These are phyloP conservation scores for Eimeria sp. DNA, from an alignment of 169 alveolate species.

Conservation along the genomic window DNA sequence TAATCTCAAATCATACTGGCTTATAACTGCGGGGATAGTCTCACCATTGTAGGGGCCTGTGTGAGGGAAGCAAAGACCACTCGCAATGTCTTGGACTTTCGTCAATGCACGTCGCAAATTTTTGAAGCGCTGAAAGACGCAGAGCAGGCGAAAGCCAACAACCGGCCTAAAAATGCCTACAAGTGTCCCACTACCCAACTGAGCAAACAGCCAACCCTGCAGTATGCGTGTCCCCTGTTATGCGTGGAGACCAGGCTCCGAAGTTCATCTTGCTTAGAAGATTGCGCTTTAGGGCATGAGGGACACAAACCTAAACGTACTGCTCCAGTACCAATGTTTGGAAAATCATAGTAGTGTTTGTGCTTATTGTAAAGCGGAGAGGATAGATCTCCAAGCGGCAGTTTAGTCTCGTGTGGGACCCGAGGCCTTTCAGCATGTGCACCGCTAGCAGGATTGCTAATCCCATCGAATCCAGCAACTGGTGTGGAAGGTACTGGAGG, in stretches of 20 bases:
- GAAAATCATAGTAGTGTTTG: background rate
- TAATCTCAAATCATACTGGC: background rate
- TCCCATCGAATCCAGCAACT: background rate
- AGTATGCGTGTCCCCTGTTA: background rate
- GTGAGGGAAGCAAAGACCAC: constrained; percentile 15
- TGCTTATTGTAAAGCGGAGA: background rate
- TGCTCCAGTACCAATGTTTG: background rate
- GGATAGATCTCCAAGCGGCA: background rate
- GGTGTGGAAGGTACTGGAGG: background rate
- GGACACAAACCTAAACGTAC: background rate
- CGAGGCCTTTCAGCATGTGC: background rate
- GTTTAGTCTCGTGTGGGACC: background rate
- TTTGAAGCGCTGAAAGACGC: background rate
- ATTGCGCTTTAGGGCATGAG: no score
- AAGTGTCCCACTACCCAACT: background rate
- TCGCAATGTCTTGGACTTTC: background rate
- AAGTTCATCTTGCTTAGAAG: background rate
- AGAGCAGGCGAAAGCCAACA: background rate
- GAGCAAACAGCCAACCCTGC: background rate
- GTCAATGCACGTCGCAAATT: background rate
- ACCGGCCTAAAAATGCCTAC: background rate
- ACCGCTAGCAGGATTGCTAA: background rate
- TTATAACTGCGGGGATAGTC: background rate
- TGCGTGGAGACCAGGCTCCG: background rate
- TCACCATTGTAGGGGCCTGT: background rate